Base-by-base conservation (phyloP, 2,329 filamentous ascomycete genomes). In the Huntiella savannae region DNA sequence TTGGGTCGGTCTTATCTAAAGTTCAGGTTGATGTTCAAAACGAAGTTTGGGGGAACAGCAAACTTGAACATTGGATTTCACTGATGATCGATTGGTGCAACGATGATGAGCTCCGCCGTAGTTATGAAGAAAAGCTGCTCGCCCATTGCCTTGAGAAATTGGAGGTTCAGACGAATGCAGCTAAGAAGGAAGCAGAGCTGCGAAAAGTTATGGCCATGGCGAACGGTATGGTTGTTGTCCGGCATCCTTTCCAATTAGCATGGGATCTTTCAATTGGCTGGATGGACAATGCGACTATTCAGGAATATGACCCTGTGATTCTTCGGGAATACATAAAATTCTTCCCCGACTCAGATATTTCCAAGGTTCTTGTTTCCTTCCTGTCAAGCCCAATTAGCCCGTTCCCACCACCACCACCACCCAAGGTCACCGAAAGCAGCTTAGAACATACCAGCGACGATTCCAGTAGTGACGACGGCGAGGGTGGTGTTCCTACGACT, bases 241-340 rank as follows among this genome's bases (percentile, higher is more conserved):
- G 88, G 55, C 86, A 96, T 54, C 83, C 85, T 0, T 94, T 80
- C 62, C 75, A 79, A 52, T 69, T 92, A 12, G 91, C 91, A 0
- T 98, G 92, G 92, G 80, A 85, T 55, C 79, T 95, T 50, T 73
- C 82, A 28, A 68, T 98, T 49, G 84, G 96, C 57, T 96, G 88
- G 82, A 74, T 82, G 53, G 87, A 95, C 59, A 66, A 76, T 37
- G 77, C 82, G 54, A 73, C 74, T 40, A 71, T 91, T 41, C 66
- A 70, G n/a, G 74, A 84, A 19, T 81, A 85, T 66, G 87, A 96
- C 56, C 71, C 75, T 38, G 75, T 73, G 38, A 66, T 88, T n/a
- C 64, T 98, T 17, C 71, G 79, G 46, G 77, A 86, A 53, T 98
- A 88, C 57, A 80, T 84, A 51, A 66, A 70, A 3, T 78, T 91